These are phyloP conservation scores for Kwoniella heveanensis DNA, from an alignment of 768 basidiomycete species.

Conservation along the genomic window DNA sequence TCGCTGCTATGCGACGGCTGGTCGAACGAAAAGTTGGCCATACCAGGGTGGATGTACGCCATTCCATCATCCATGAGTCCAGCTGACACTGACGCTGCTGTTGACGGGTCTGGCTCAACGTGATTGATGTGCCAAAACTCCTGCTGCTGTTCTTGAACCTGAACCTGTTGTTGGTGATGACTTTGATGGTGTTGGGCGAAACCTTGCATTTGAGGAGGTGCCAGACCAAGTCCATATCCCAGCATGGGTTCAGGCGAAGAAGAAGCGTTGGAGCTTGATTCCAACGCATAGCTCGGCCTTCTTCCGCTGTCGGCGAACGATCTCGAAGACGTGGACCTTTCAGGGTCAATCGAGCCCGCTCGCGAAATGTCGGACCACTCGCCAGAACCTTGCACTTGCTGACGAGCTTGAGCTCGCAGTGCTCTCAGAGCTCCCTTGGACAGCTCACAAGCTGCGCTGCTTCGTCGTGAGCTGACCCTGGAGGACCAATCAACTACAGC, in stretches of 20 bases:
- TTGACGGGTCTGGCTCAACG: neutral
- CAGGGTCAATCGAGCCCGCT: slow-evolving; percentile 4
- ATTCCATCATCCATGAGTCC: neutral
- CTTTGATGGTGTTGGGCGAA: neutral
- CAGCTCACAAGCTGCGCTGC: slow-evolving; percentile 34
- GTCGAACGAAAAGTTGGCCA: neutral
- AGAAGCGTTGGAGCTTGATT: neutral
- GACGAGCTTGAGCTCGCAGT: slow-evolving; percentile 39
- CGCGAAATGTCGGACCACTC: slow-evolving; percentile 38
- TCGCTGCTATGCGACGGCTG: neutral
- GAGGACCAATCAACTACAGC: neutral
- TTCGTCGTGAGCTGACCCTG: slow-evolving; percentile 9
- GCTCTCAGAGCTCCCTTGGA: slow-evolving; percentile 49
- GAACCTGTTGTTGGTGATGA: too few species aligned
- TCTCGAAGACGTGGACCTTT: neutral
- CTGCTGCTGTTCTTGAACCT: too few species aligned
- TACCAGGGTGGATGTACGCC: slow-evolving; percentile 8
- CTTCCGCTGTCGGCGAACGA: neutral
- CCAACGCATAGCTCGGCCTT: neutral
- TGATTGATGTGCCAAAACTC: too few species aligned
- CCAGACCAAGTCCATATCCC: neutral
- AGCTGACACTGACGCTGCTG: too few species aligned
- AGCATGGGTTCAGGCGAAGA: neutral
- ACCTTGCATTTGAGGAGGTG: neutral
- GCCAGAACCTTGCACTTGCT: slow-evolving; percentile 27